These are phyloP conservation scores for Globisporangium viniferum DNA, from an alignment of 352 stramenopile genomes.

Conservation along the genomic window DNA sequence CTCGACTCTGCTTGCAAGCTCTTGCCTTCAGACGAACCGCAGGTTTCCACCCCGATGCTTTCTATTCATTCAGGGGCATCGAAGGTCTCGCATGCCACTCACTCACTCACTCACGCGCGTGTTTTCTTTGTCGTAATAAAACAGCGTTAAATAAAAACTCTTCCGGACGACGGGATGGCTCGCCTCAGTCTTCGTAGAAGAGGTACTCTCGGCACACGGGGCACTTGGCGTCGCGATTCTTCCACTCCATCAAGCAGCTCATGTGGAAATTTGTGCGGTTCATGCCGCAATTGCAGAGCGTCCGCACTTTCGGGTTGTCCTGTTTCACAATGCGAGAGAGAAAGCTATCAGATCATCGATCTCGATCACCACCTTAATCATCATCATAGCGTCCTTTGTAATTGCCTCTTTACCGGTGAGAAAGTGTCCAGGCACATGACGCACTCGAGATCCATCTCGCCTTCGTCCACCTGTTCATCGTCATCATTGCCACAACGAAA, in stretches of 20 bases:
- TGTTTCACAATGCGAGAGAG: conserved; percentile 10
- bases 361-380: not conserved
- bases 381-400: not conserved
- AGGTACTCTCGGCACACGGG: conserved; percentile 84
- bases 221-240: conserved; percentile 81
- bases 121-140: not conserved
- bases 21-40: not conserved
- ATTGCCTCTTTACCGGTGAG: conserved; percentile 25
- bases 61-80: not conserved
- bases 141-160: not conserved
- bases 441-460: conserved; percentile 77
- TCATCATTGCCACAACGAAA: not conserved
- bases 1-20: not conserved
- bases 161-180: not conserved
- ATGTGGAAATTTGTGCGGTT: conserved; percentile 90
- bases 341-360: not conserved
- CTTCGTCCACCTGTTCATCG: conserved; percentile 41
- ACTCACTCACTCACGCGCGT: not conserved
- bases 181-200: conserved; percentile 73
- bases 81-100: not conserved
- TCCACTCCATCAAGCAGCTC: conserved; percentile 85
- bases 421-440: conserved; percentile 86
- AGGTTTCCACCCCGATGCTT: not conserved
- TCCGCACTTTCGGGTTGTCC: conserved; percentile 79
- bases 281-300: conserved; percentile 85